Conservation (phyloP, 257 asterid genomes). For the Ajuga chamaepitys region DNA sequence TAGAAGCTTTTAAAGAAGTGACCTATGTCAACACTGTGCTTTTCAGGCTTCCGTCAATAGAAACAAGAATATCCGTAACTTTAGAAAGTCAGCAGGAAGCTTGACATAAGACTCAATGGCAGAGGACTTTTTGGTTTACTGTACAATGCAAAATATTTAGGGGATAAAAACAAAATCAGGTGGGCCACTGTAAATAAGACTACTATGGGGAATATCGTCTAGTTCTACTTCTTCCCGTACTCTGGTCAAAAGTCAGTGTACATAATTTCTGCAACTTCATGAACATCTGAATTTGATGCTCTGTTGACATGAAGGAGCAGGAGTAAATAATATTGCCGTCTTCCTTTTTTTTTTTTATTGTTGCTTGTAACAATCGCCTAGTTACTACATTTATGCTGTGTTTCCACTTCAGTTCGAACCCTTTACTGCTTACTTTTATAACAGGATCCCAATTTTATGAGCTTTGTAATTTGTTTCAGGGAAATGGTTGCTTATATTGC, state of each 20-base stretch:
- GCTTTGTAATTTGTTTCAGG: constrained; percentile 54
- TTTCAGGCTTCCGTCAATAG: background rate
- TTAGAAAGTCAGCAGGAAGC: background rate
- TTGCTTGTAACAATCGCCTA: background rate
- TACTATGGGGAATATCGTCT: background rate
- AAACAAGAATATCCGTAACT: background rate
- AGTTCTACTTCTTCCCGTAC: background rate
- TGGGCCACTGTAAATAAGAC: background rate
- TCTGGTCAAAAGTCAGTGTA: background rate
- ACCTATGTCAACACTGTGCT: background rate
- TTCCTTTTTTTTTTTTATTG: background rate
- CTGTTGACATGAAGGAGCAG: background rate
- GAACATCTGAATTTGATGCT: background rate
- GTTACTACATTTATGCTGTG: background rate
- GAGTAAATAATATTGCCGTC: background rate
- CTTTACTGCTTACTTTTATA: constrained; percentile 6
- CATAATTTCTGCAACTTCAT: background rate
- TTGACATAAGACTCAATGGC: background rate
- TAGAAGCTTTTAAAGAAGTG: background rate
- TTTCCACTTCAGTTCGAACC: background rate
- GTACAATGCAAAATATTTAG: background rate
- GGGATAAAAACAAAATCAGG: background rate
- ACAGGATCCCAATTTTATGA: constrained; percentile 11
- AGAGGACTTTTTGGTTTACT: background rate
- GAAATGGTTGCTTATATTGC: constrained; percentile 97